Evolutionary conservation across 2,329 filamentous ascomycete genomes (phyloP).

Genomic region (Teratosphaeria epicoccoides): DNA sequence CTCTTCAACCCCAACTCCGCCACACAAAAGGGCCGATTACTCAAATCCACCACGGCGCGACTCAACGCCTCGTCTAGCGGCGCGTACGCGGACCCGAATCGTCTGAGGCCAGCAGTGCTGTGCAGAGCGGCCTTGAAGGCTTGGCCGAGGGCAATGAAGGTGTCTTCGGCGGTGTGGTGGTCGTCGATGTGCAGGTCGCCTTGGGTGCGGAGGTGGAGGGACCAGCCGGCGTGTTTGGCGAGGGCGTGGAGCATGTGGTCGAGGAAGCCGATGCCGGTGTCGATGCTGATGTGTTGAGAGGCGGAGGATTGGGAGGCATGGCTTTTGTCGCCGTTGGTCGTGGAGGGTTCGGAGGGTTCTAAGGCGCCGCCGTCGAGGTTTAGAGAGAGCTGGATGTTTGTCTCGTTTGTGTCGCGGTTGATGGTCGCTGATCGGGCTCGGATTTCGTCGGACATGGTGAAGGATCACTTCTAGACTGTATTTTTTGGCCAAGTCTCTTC

Average conservation of each 20-base stretch:
- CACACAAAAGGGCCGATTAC: conserved; percentile 78
- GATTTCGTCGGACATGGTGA: conserved; percentile 19
- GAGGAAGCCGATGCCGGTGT: conserved; percentile 92
- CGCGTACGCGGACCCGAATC: conserved; percentile 85
- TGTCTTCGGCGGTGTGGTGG: conserved; percentile 95
- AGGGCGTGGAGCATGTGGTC: conserved; percentile 98
- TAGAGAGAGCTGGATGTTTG: conserved; percentile 84
- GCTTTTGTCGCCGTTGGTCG: conserved; percentile 47
- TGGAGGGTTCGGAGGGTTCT: conserved; percentile 29
- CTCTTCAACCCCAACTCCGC: conserved; percentile 74
- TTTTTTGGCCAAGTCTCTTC: background rate
- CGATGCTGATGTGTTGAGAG: conserved; percentile 74
- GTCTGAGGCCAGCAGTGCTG: conserved; percentile 66
- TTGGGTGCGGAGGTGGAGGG: conserved; percentile 67
- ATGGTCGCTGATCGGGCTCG: conserved; percentile 60
- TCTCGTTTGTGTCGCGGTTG: conserved; percentile 92
- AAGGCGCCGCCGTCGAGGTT: conserved; percentile 81
- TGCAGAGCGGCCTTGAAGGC: conserved; percentile 76
- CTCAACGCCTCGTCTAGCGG: conserved; percentile 93
- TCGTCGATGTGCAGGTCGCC: conserved; percentile 96
- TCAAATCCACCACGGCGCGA: conserved; percentile 87
- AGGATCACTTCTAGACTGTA: background rate
- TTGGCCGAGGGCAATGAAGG: conserved; percentile 76
- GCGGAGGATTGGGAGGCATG: conserved; percentile 80
- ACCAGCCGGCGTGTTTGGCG: conserved; percentile 94